Evolutionary conservation across 1,284 basidiomycete species (phyloP), one percentile per base, ranked within the genome.

Genomic region (Anthracocystis setariae): DNA sequence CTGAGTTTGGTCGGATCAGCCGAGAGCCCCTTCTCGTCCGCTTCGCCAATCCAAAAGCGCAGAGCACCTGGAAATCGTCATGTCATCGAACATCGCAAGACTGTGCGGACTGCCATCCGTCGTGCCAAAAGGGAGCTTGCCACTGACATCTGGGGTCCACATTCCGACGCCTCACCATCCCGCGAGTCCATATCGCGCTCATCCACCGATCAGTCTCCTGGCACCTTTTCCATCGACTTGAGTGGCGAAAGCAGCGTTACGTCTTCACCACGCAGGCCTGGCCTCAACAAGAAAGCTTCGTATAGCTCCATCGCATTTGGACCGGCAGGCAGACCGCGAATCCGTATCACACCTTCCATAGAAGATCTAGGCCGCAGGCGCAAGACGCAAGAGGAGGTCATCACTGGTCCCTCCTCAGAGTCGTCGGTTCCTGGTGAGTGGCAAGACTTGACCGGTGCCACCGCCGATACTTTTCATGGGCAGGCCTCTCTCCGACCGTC

Each of bases 321-420:
- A 12, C 27, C 53, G 27, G 43, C 68, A 5, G 51, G 52, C 2
- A 51, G 69, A 15, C 77, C 77, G 4, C 61, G 73, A 12, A 79
- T 79, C 40, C 64, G 76, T 27, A 78, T 79, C 49, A 79, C 77
- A 23, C 76, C 77, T 5, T 78, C 76, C 32, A 73, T 73, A 15
- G 77, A 79, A 32, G 77, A 79, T 29, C 58, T 79, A 4, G 74
- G 71, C 23, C 50, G 66, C 8, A 46, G 72, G 13, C 27, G 73
- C 8, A 56, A 69, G 44, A 49, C 53, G 51, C 66, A 70, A 7
- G 65, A 63, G 23, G 62, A 63, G 17, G 42, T 62, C 37, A 39
- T 72, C 0, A 33, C 40, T 8, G 63, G 58, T 17, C 58, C 58
- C 9, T 27, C 48, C 13, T 42, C 46, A 35, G 46, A 51, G 1